phyloP scores from a whole-genome alignment of 139 green algal species.

The Desmodesmus armatus region DNA sequence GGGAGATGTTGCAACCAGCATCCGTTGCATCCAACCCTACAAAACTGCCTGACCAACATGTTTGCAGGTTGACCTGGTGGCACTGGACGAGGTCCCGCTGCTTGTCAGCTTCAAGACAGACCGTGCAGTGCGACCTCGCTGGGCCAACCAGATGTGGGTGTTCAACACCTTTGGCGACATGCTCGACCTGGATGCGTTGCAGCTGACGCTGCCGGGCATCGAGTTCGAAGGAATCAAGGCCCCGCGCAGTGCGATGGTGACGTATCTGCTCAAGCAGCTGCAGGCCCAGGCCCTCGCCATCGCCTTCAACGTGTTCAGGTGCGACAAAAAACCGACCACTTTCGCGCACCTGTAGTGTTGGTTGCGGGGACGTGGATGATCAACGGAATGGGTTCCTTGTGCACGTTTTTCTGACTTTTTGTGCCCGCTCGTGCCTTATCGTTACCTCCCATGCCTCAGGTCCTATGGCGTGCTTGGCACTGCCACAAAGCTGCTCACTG shows the following conservation, averaged over 20 bases:
- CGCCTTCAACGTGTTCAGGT: slow-evolving; percentile 54
- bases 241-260: slow-evolving; percentile 30
- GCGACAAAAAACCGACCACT: not conserved
- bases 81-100: slow-evolving; percentile 61
- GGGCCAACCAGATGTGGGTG: slow-evolving; percentile 51
- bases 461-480: slow-evolving; percentile 58
- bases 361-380: not conserved
- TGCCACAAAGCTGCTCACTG: slow-evolving; percentile 46
- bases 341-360: not conserved
- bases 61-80: slow-evolving; percentile 74
- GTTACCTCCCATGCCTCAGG: slow-evolving; percentile 38
- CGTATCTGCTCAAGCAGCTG: slow-evolving; percentile 20
- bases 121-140: slow-evolving; percentile 61
- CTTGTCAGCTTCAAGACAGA: slow-evolving; percentile 81
- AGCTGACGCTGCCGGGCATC: slow-evolving; percentile 68
- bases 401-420: not conserved
- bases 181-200: slow-evolving; percentile 80
- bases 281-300: slow-evolving; percentile 54
- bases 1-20: too few relatives aligned
- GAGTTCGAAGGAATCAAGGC: slow-evolving; percentile 38
- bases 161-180: slow-evolving; percentile 76
- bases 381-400: too few relatives aligned
- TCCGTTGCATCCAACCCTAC: too few relatives aligned
- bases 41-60: too few relatives aligned
- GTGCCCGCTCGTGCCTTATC: slow-evolving; percentile 14